Percentiles rank a stretch among this genome's conserved stretches.
These are phyloP conservation scores for Danielozyma ontarioensis DNA, from an alignment of 805 yeast genomes.

Conservation along the genomic window DNA sequence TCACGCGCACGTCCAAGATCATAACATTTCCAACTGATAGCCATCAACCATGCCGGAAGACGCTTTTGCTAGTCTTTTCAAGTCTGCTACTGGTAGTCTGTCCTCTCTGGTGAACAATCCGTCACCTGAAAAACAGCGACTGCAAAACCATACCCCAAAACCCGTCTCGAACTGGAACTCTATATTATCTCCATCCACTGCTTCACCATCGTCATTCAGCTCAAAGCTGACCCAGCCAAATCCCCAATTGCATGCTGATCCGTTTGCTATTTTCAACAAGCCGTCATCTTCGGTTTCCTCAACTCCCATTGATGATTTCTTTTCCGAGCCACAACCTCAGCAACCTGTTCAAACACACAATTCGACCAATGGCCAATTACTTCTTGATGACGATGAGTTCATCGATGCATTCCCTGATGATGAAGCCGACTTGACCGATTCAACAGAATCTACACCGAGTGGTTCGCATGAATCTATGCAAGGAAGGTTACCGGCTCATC, in stretches of 20 bases:
- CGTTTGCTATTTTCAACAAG: slow-evolving; percentile 19
- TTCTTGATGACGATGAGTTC: slow-evolving; percentile 41
- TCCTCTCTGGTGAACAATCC: slow-evolving; percentile 8
- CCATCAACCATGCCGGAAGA: slow-evolving; percentile 24
- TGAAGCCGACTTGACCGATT: not conserved
- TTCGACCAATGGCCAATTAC: slow-evolving; percentile 6
- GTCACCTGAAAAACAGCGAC: slow-evolving; percentile 9
- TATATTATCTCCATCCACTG: not conserved
- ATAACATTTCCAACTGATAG: too few species aligned
- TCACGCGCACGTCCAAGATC: too few species aligned
- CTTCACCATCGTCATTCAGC: not conserved
- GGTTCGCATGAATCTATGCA: slow-evolving; percentile 1
- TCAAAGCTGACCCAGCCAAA: too few species aligned
- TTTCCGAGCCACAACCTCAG: too few species aligned
- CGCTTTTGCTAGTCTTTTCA: slow-evolving; percentile 41
- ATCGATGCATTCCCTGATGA: slow-evolving; percentile 27
- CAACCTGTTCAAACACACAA: not conserved
- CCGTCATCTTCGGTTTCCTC: too few species aligned
- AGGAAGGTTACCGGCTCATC: slow-evolving; percentile 4
- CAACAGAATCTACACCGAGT: not conserved
- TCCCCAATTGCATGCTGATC: too few species aligned
- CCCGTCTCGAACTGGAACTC: not conserved
- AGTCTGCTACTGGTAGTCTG: slow-evolving; percentile 18
- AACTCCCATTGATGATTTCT: too few species aligned
- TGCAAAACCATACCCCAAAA: slow-evolving; percentile 1